Conservation (phyloP, 371 early-diverging fungal genomes). For the Rhizopus delemar region DNA sequence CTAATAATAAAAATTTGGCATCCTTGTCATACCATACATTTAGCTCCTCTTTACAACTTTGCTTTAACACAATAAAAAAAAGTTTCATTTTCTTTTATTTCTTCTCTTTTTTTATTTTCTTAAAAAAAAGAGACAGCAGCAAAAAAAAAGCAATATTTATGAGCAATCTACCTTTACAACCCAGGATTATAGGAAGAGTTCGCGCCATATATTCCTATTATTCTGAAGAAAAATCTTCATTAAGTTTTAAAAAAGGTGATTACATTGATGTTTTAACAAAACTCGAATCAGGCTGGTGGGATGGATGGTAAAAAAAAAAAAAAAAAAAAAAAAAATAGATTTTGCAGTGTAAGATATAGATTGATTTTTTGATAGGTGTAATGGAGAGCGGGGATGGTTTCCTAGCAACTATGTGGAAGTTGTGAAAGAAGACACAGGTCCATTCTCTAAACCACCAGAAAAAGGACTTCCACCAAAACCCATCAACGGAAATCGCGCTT, state of each 20-base stretch:
- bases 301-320: conserved; percentile 57
- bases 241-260: conserved; percentile 77
- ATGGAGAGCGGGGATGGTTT: conserved; percentile 76
- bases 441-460: not conserved
- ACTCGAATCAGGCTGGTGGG: conserved; percentile 93
- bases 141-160: conserved; percentile 41
- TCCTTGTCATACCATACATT: not conserved
- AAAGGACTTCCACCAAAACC: conserved; percentile 4
- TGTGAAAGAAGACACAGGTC: conserved; percentile 29
- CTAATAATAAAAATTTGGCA: not conserved
- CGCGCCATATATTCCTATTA: conserved; percentile 79
- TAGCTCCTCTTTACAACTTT: not conserved
- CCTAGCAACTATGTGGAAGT: conserved; percentile 78
- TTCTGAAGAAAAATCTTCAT: conserved; percentile 67
- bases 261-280: conserved; percentile 79
- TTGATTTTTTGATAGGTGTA: conserved; percentile 22
- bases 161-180: conserved; percentile 21
- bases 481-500: not conserved
- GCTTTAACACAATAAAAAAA: not conserved
- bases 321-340: not conserved
- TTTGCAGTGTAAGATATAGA: not conserved
- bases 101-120: conserved; percentile 43
- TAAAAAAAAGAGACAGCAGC: conserved; percentile 2
- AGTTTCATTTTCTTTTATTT: conserved; percentile 4
- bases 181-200: conserved; percentile 40